A percentile compares a stretch with the other conserved stretches of the same genome.
phyloP scores from a whole-genome alignment of 108 stramenopile genomes.

The Craspedostauros australis region DNA sequence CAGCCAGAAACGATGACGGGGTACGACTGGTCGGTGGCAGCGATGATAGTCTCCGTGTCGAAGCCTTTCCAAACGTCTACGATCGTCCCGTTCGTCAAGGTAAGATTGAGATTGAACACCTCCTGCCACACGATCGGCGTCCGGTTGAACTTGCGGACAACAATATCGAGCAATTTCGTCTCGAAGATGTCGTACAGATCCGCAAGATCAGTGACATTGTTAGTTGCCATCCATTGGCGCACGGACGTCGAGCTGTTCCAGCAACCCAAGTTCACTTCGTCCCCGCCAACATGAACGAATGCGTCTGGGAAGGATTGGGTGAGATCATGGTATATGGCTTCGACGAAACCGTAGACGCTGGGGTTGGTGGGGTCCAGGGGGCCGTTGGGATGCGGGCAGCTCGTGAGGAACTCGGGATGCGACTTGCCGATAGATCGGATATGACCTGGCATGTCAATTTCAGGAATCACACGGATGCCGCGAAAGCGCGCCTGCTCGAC shows the following conservation, averaged over 20 bases:
- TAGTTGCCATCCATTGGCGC: constrained; percentile 30
- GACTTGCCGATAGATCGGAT: constrained; percentile 21
- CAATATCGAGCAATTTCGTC: constrained; percentile 16
- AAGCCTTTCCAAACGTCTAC: constrained; percentile 56
- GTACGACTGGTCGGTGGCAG: constrained; percentile 18
- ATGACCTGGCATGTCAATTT: constrained; percentile 77
- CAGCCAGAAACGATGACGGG: constrained; percentile 29
- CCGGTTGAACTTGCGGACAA: constrained; percentile 11
- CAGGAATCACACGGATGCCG: constrained; percentile 65
- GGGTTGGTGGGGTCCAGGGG: constrained; percentile 32
- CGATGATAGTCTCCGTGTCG: constrained; percentile 19
- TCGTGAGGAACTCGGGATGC: constrained; percentile 29
- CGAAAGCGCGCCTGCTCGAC: constrained; percentile 42
- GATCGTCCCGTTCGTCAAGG: constrained; percentile 22
- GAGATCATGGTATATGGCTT: constrained; percentile 31
- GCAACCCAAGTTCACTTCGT: constrained; percentile 47
- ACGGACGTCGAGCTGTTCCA: constrained; percentile 30
- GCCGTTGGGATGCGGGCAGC: constrained; percentile 17
- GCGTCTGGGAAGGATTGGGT: constrained; percentile 33
- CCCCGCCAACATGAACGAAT: constrained; percentile 68
- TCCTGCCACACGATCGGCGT: constrained; percentile 67
- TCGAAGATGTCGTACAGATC: constrained; percentile 38
- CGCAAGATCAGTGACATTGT: constrained; percentile 18
- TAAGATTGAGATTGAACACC: constrained; percentile 44
- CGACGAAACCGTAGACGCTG: constrained; percentile 29